Base-by-base conservation (phyloP, 1,139 yeast species). In the Candida albicans region DNA sequence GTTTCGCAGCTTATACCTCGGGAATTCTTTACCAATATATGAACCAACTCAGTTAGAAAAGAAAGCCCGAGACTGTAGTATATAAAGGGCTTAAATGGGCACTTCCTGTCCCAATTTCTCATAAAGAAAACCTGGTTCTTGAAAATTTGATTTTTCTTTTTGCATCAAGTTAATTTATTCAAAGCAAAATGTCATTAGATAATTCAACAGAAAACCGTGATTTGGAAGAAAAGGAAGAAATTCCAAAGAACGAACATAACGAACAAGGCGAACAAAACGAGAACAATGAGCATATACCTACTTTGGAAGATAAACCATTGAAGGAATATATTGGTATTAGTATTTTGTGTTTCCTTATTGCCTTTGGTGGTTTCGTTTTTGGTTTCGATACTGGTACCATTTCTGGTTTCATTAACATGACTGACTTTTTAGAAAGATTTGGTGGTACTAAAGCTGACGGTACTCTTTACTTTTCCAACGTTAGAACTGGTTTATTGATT, bases 341-440 rank as follows among this genome's bases (percentile, higher is more conserved):
- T 12, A 41, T 40, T 27, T 43, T 43, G 49, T 70, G 77, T 58
- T 57, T 73, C 26, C 56, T 74, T 33, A 68, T 77, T 35, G 79
- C 88, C 4, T 74, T 81, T 49, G 84, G 87, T 37, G 91, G 90
- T 2, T 79, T 82, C 48, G 77, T 82, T n/a, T 82, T 82, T 54
- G 91, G 91, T 29, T 84, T 81, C 70, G 91, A 84, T 65, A 81
- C 86, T 42, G 90, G 90, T 45, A 82, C 87, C 39, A 75, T 84
- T 55, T 86, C 88, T 34, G 88, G 88, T 31, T 70, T 83, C 46
- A 73, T 83, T 26, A 81, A 81, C 56, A 73, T 82, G 77, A 56
- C 70, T 8, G 72, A 79, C 39, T 84, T 81, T 61, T 61, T 64
- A 49, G 41, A 54, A 12, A 65, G 72, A 42, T 83, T 79, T 55